Evolutionary conservation across 805 yeast genomes (phyloP).

Genomic region (Zygosaccharomyces rouxii): DNA sequence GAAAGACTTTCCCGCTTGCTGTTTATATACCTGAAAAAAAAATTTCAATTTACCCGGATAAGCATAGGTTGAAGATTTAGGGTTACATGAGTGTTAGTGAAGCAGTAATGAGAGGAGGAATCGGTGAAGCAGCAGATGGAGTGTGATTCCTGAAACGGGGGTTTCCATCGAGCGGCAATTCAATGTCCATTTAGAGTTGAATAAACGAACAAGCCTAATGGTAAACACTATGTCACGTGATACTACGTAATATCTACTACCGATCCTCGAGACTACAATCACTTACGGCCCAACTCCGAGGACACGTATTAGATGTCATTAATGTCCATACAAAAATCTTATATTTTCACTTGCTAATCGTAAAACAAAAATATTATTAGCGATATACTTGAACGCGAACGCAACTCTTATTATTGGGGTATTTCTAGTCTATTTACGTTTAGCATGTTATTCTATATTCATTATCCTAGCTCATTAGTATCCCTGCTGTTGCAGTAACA

Average conservation of each 20-base stretch:
- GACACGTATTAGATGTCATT: too few species aligned
- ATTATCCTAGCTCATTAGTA: slow-evolving; percentile 1
- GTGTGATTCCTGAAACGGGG: too few species aligned
- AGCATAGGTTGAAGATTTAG: not conserved
- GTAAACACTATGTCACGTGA: too few species aligned
- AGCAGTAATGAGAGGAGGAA: not conserved
- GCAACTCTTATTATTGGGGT: slow-evolving; percentile 8
- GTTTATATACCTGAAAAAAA: not conserved
- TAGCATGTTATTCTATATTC: not conserved
- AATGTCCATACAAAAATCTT: too few species aligned
- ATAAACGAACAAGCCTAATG: too few species aligned
- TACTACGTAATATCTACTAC: too few species aligned
- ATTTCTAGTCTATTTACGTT: slow-evolving; percentile 6
- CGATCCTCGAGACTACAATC: too few species aligned
- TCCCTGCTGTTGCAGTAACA: not conserved
- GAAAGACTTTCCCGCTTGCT: not conserved
- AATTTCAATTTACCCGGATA: not conserved
- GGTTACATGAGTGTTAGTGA: not conserved
- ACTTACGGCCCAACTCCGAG: too few species aligned
- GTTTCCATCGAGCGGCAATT: too few species aligned
- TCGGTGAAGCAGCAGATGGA: not conserved
- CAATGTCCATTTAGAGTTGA: too few species aligned
- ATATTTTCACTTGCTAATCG: too few species aligned
- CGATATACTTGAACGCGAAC: not conserved
- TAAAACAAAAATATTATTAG: not conserved